Base-by-base conservation (phyloP, 2,329 filamentous ascomycete species). In the Grosmannia penicillata region DNA sequence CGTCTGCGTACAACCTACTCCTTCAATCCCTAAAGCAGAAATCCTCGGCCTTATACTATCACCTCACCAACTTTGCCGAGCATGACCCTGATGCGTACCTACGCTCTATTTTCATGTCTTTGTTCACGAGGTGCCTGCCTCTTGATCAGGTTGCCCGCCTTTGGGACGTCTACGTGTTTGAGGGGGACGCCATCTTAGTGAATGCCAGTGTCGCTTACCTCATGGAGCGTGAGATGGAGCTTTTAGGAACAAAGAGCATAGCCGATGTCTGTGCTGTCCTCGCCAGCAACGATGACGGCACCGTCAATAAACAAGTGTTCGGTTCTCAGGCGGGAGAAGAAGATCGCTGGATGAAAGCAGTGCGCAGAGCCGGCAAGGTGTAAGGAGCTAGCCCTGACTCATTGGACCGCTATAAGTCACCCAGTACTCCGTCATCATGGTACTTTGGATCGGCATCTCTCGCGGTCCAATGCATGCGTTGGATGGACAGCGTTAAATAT, bases 91-190 rank as follows among this genome's bases (percentile, higher is more conserved):
- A 75, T 36, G 46, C 56, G 15, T 82, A 75, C 47, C 61, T 86
- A 7, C 57, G 65, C 22, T 60, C 66, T 13, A 60, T 82, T 37
- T 81, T 84, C 49, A 69, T 68, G 6, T 65, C 65, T 14, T 60
- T 85, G 6, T 82, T 84, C 52, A 78, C 78, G 0, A 56, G 59
- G 14, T 62, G 70, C 28, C 58, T 84, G 4, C 68, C 70, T 8
- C 65, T 86, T 14, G 82, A 87, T 49, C 71, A 81, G 47, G 79
- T 75, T 4, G 72, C 75, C 2, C 63, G 84, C 3, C 57, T 91
- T 11, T 89, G 82, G 81, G 84, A 93, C 46, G 73, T 89, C 0
- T 85, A 83, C 47, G 75, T 82, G 4, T 85, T 93, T 46, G 84
- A 93, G 52, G 82, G 82, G 21, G 84, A 93, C 46, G 65, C 71